A percentile compares a stretch with the other conserved stretches of the same genome.
Conservation (phyloP, 768 basidiomycete genomes). For the Leucogyrophana mollusca region DNA sequence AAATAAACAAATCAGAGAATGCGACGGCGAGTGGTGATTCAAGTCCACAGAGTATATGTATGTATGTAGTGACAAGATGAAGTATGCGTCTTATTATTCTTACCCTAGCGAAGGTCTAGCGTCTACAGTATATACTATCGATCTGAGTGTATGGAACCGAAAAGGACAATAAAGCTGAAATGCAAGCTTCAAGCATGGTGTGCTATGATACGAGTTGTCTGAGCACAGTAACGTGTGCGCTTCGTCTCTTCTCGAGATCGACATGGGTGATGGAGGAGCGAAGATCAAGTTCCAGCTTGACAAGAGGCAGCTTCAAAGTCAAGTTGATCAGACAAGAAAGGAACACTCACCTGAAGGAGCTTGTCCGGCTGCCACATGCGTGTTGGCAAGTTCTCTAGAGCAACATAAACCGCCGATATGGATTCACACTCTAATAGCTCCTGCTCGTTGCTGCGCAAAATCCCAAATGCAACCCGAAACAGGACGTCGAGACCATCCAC, state of each 20-base stretch:
- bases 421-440: constrained; percentile 85
- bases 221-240: constrained; percentile 48
- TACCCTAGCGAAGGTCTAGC: no score
- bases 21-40: no score
- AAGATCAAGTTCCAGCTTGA: constrained; percentile 58
- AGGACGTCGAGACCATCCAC: constrained; percentile 90
- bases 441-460: constrained; percentile 78
- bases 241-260: constrained; percentile 56
- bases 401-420: constrained; percentile 85
- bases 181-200: no score
- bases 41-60: no score
- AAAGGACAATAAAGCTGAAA: no score
- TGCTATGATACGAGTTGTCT: constrained; percentile 42
- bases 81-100: no score
- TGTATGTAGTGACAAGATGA: no score
- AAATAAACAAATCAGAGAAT: no score
- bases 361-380: constrained; percentile 93
- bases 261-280: constrained; percentile 48
- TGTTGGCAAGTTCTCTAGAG: constrained; percentile 85
- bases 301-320: background rate
- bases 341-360: constrained; percentile 70
- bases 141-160: no score
- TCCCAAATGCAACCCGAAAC: constrained; percentile 86
- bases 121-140: no score
- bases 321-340: background rate